Percentiles rank a stretch among this genome's conserved stretches.
These are phyloP conservation scores for Pyrus hybrid DNA, from an alignment of 331 rosid genomes.

Conservation along the genomic window DNA sequence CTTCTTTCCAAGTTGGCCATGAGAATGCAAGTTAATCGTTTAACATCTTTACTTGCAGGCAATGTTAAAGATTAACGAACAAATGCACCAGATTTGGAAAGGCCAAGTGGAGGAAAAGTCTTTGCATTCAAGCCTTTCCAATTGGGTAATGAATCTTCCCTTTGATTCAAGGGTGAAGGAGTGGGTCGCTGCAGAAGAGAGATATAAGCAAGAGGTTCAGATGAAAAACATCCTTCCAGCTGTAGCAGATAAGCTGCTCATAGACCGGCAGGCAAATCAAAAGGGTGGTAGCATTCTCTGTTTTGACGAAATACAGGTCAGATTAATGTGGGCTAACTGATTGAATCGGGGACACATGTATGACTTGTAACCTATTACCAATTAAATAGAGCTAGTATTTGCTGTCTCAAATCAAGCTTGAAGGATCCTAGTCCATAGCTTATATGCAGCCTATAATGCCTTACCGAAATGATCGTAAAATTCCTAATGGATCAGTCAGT, in stretches of 20 bases:
- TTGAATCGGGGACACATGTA: not conserved
- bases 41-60: slow-evolving; percentile 46
- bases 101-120: slow-evolving; percentile 65
- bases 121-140: slow-evolving; percentile 52
- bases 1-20: slow-evolving; percentile 7
- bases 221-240: slow-evolving; percentile 89
- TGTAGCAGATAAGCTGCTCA: slow-evolving; percentile 77
- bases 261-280: slow-evolving; percentile 46
- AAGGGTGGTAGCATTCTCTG: slow-evolving; percentile 89
- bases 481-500: too few species aligned
- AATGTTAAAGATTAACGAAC: slow-evolving; percentile 94
- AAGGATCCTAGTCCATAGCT: not conserved
- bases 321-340: not conserved
- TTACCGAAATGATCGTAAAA: too few species aligned
- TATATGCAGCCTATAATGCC: not conserved
- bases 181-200: slow-evolving; percentile 91
- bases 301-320: slow-evolving; percentile 95
- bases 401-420: not conserved
- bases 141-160: slow-evolving; percentile 90
- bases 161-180: slow-evolving; percentile 76
- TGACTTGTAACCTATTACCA: not conserved
- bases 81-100: slow-evolving; percentile 92
- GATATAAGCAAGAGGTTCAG: slow-evolving; percentile 75
- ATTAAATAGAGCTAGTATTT: not conserved
- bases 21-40: not conserved